Evolutionary conservation across 345 rosid species (phyloP), one percentile per base, ranked within the genome.

Genomic region (Viola odorata): DNA sequence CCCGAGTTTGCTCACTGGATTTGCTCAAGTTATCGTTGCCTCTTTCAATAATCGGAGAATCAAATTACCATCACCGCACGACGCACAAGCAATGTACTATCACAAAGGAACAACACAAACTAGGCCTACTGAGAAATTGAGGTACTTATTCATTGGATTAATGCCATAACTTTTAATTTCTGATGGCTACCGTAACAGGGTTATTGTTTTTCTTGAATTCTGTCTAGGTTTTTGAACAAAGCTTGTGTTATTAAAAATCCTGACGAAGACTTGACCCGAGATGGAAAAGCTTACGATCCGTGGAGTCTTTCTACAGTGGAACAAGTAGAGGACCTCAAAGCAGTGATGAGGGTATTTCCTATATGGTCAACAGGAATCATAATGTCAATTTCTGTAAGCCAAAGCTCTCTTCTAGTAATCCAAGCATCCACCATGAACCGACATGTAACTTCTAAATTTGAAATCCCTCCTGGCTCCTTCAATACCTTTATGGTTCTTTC

Each of bases 311-410:
- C 90, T 79, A 86, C 88, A 8, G 63, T 81, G 41, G 86, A 88
- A 44, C 85, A 86, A 79, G 96, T 88, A 8, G 98, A 91, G 55
- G 98, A 86, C 71, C 80, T 84, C 14, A 91, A 83, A 75, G 84
- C 89, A 53, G 65, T 88, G 5, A 55, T 91, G 52, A 84, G 80
- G 57, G 85, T 79, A 68, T 62, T 82, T 48, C 91, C 98, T 5
- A 36, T 86, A 45, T 91, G 96, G 96, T 79, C 85, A 42, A 75
- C 96, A 11, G 96, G 96, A 67, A 82, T 83, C 45, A 66, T 84
- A 67, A 71, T 83, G 77, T 83, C 94, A 7, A 67, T 91, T 41
- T 83, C 73, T 45, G 52, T 79, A n/a, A 74, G 78, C 78, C 98
- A 83, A 74, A 83, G 50, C 66, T 37, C 96, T 15, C 83, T 85